Evolutionary conservation across 2,329 filamentous ascomycete genomes (phyloP).

Genomic region (Eutypella sp.): DNA sequence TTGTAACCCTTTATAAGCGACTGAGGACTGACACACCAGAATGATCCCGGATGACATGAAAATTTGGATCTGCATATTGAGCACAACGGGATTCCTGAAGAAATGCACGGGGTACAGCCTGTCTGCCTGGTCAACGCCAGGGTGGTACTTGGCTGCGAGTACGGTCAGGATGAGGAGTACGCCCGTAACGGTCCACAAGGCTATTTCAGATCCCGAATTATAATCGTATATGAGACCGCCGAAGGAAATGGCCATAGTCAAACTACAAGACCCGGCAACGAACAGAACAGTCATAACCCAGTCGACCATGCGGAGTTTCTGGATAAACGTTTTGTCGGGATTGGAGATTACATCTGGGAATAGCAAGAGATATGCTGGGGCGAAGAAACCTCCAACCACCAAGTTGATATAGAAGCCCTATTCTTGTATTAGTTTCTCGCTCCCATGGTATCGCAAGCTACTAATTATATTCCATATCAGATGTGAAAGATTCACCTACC

Average conservation of each 20-base stretch:
- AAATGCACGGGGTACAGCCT: not conserved
- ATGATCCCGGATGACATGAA: not conserved
- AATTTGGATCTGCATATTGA: not conserved
- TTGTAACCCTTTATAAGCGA: too few species aligned
- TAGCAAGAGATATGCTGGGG: not conserved
- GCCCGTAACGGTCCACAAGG: constrained; percentile 38
- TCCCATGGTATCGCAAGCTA: too few species aligned
- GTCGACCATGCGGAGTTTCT: constrained; percentile 33
- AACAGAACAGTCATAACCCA: constrained; percentile 38
- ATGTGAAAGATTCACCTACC: too few species aligned
- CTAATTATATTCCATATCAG: too few species aligned
- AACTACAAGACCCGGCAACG: constrained; percentile 31
- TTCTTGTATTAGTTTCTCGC: too few species aligned
- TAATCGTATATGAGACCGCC: constrained; percentile 46
- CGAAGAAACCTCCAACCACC: not conserved
- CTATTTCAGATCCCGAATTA: constrained; percentile 38
- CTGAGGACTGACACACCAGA: not conserved
- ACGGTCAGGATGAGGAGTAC: too few species aligned
- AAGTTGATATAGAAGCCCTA: not conserved
- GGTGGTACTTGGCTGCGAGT: not conserved
- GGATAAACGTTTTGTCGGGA: constrained; percentile 25
- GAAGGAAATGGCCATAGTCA: constrained; percentile 46
- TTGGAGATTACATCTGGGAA: not conserved
- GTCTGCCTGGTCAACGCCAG: not conserved
- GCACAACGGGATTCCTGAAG: not conserved